Evolutionary conservation across 805 yeast genomes (phyloP).

Genomic region (Lipomyces kockii): DNA sequence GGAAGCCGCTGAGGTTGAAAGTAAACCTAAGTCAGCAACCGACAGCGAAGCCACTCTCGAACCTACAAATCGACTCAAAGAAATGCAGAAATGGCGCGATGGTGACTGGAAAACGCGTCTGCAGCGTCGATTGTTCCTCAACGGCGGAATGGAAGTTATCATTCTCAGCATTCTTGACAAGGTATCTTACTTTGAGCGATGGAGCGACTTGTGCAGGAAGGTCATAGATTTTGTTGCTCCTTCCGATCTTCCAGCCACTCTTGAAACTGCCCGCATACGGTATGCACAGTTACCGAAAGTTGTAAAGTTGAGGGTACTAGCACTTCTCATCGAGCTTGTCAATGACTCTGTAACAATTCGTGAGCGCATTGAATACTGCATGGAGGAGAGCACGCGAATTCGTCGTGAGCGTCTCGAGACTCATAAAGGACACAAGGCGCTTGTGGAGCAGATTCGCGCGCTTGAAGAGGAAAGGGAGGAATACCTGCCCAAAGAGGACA

Average conservation of each 20-base stretch:
- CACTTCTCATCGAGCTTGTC: slow-evolving; percentile 66
- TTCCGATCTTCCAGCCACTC: slow-evolving; percentile 50
- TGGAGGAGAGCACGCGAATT: slow-evolving; percentile 64
- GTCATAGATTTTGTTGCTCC: slow-evolving; percentile 66
- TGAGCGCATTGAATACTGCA: slow-evolving; percentile 65
- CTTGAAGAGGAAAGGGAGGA: slow-evolving; percentile 46
- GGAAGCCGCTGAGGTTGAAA: neutral
- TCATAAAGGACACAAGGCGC: slow-evolving; percentile 61
- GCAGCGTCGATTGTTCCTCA: slow-evolving; percentile 71
- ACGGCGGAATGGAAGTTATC: slow-evolving; percentile 84
- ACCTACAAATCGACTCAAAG: slow-evolving; percentile 11
- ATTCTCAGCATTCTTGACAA: slow-evolving; percentile 72
- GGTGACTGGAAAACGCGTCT: slow-evolving; percentile 79
- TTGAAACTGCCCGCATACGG: slow-evolving; percentile 54
- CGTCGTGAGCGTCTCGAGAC: slow-evolving; percentile 71
- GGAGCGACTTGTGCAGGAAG: slow-evolving; percentile 54
- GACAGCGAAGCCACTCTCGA: slow-evolving; percentile 6
- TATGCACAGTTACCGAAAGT: slow-evolving; percentile 62
- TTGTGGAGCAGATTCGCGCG: slow-evolving; percentile 57
- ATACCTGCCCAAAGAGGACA: slow-evolving; percentile 12
- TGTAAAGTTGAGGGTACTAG: slow-evolving; percentile 61
- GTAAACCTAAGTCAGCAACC: neutral
- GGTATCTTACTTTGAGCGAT: slow-evolving; percentile 62
- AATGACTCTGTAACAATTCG: slow-evolving; percentile 64
- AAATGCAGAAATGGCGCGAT: slow-evolving; percentile 47